phyloP scores from a whole-genome alignment of 2,329 filamentous ascomycete species.

The Phoma sp. region DNA sequence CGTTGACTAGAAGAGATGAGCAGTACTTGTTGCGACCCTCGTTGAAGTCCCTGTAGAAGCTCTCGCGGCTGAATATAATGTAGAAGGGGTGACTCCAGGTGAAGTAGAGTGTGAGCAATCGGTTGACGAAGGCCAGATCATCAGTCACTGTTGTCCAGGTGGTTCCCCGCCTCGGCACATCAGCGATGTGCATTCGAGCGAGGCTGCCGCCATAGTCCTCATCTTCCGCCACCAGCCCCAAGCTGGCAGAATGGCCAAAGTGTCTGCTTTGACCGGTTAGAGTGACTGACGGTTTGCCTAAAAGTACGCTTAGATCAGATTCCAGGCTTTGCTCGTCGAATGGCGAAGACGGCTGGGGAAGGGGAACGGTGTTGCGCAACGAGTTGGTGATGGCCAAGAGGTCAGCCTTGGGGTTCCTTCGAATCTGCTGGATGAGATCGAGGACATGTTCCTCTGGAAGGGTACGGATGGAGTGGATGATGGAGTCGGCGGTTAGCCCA shows the following conservation, averaged over 20 bases:
- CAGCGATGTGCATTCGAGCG: slow-evolving; percentile 18
- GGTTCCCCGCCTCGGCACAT: slow-evolving; percentile 27
- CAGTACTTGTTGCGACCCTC: slow-evolving; percentile 69
- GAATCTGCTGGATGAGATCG: slow-evolving; percentile 52
- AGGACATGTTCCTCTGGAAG: slow-evolving; percentile 55
- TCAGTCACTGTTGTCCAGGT: slow-evolving; percentile 68
- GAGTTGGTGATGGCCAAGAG: slow-evolving; percentile 49
- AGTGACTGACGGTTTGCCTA: slow-evolving; percentile 46
- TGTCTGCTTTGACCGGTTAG: slow-evolving; percentile 43
- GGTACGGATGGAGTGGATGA: slow-evolving; percentile 52
- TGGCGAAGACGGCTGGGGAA: slow-evolving; percentile 36
- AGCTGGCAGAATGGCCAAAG: slow-evolving; percentile 47
- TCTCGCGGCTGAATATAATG: slow-evolving; percentile 73
- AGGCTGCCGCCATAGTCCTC: slow-evolving; percentile 37
- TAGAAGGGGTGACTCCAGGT: slow-evolving; percentile 77
- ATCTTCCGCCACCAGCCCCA: slow-evolving; percentile 46
- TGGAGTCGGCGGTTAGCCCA: slow-evolving; percentile 40
- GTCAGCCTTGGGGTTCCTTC: slow-evolving; percentile 50
- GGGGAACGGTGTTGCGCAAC: slow-evolving; percentile 47
- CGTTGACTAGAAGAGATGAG: slow-evolving; percentile 70
- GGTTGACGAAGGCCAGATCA: slow-evolving; percentile 65
- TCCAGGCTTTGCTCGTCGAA: slow-evolving; percentile 40
- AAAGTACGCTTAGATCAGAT: slow-evolving; percentile 44
- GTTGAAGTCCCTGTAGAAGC: slow-evolving; percentile 71
- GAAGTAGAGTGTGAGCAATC: slow-evolving; percentile 71